These are phyloP conservation scores for Crotalaria pallida DNA, from an alignment of 306 rosid genomes.

Conservation along the genomic window DNA sequence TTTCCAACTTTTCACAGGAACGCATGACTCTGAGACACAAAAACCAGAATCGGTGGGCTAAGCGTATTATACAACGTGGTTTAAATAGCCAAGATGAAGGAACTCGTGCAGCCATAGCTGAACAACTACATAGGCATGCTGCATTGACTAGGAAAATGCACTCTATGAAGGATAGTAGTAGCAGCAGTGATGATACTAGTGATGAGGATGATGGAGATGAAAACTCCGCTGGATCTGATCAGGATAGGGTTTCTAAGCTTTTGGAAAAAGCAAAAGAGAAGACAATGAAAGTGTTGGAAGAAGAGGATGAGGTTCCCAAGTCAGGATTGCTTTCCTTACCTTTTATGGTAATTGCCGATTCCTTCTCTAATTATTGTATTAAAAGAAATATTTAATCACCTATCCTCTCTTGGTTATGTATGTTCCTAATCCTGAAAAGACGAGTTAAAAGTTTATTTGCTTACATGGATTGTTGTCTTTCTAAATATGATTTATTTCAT, in stretches of 20 bases:
- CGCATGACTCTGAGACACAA: conserved; percentile 84
- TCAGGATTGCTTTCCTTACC: conserved; percentile 81
- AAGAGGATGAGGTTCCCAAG: conserved; percentile 66
- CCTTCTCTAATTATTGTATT: not conserved
- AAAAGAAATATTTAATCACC: not conserved
- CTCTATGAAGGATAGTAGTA: conserved; percentile 61
- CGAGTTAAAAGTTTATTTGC: not conserved
- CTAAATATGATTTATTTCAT: not conserved
- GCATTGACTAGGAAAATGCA: conserved; percentile 77
- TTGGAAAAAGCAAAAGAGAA: conserved; percentile 68
- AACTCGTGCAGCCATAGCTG: conserved; percentile 79
- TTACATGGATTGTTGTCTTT: not conserved
- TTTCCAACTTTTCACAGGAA: conserved; percentile 50
- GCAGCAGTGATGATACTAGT: conserved; percentile 62
- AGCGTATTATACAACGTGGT: conserved; percentile 68
- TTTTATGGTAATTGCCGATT: conserved; percentile 67
- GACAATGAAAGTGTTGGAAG: conserved; percentile 54
- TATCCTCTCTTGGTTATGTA: not conserved
- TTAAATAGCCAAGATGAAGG: conserved; percentile 78
- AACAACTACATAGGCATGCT: conserved; percentile 60
- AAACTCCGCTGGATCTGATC: conserved; percentile 39
- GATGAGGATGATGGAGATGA: conserved; percentile 57
- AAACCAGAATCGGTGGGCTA: conserved; percentile 61
- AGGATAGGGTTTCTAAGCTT: conserved; percentile 49
- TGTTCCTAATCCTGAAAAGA: not conserved